Percentiles rank a stretch among this genome's conserved stretches.
Conservation (phyloP, 805 yeast genomes). For the Teunomyces pallodes region DNA sequence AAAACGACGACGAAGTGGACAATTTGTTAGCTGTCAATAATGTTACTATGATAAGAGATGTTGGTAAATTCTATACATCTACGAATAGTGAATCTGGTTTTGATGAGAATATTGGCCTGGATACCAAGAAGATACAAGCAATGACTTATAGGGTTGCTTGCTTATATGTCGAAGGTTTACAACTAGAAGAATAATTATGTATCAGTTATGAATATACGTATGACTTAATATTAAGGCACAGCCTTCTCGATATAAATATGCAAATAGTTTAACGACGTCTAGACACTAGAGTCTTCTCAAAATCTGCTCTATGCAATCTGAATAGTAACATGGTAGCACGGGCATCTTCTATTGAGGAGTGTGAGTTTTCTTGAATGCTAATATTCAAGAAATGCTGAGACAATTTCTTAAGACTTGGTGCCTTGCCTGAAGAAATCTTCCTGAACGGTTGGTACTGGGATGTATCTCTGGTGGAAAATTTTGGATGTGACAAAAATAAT, state of each 20-base stretch:
- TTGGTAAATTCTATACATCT: conserved; percentile 4
- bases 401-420: conserved; percentile 71
- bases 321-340: conserved; percentile 83
- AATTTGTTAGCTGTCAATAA: conserved; percentile 15
- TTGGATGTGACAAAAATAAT: conserved; percentile 66
- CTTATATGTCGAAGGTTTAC: conserved; percentile 32
- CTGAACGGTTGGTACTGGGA: conserved; percentile 59
- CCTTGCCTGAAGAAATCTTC: conserved; percentile 59
- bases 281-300: conserved; percentile 38
- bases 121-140: conserved; percentile 23
- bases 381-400: conserved; percentile 53
- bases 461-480: conserved; percentile 67
- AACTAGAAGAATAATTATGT: conserved; percentile 27
- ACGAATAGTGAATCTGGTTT: conserved; percentile 12
- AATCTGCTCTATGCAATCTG: conserved; percentile 57
- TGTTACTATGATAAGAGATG: conserved; percentile 10
- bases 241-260: background rate
- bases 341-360: conserved; percentile 90
- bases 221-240: conserved; percentile 2
- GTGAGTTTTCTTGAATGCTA: conserved; percentile 71
- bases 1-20: conserved; percentile 12
- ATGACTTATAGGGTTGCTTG: conserved; percentile 40
- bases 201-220: background rate
- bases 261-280: background rate
- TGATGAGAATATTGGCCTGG: conserved; percentile 10